A percentile compares a stretch with the other conserved stretches of the same genome.
These are phyloP conservation scores for Xerocomellus dryophilus DNA, from an alignment of 768 basidiomycete species.

Conservation along the genomic window DNA sequence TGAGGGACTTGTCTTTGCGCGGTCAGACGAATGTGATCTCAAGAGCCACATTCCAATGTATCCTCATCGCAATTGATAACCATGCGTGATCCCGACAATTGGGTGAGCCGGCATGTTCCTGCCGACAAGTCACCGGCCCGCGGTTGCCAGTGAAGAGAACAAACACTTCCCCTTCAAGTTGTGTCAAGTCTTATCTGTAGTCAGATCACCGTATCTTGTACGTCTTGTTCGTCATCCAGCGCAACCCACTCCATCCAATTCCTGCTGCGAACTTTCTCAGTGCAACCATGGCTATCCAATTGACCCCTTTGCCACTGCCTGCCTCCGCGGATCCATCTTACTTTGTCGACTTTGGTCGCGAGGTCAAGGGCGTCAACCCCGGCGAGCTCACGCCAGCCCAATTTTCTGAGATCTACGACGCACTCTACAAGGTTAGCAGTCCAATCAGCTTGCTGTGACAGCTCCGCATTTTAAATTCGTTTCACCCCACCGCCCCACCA, in stretches of 20 bases:
- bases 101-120: neutral
- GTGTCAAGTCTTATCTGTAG: slow-evolving; percentile 5
- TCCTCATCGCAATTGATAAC: neutral
- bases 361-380: slow-evolving; percentile 73
- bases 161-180: too few relatives aligned
- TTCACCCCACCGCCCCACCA: slow-evolving; percentile 28
- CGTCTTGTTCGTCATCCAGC: neutral
- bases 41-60: neutral
- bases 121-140: neutral
- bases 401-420: slow-evolving; percentile 64
- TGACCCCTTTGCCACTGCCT: slow-evolving; percentile 66
- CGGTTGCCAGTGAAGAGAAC: too few relatives aligned
- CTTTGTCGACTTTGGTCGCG: slow-evolving; percentile 70
- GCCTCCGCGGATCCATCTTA: slow-evolving; percentile 64
- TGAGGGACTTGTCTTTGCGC: neutral
- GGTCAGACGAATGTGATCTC: neutral
- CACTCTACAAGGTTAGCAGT: slow-evolving; percentile 67
- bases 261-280: neutral
- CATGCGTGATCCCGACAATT: neutral
- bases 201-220: neutral
- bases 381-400: slow-evolving; percentile 55
- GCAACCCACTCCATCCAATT: neutral
- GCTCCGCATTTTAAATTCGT: neutral
- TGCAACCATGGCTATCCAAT: slow-evolving; percentile 60
- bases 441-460: neutral